These are phyloP conservation scores for Pochonia chlamydosporia DNA, from an alignment of 2,329 filamentous ascomycete species.

Conservation along the genomic window DNA sequence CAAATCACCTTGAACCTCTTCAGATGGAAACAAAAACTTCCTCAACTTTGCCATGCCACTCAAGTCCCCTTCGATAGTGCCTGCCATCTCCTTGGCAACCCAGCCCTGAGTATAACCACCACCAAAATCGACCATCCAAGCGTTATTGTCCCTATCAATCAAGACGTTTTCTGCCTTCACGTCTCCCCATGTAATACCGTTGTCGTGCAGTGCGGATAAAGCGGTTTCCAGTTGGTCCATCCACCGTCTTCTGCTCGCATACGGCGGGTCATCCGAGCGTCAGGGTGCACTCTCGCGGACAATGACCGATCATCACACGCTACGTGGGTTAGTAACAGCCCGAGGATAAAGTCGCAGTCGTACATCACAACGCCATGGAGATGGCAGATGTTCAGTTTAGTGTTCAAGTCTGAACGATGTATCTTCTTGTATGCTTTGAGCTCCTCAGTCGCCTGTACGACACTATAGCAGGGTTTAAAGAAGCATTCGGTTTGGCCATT, in stretches of 20 bases:
- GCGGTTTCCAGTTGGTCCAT: slow-evolving; percentile 9
- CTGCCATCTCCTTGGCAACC: neutral
- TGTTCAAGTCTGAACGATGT: slow-evolving; percentile 1
- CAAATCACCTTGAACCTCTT: no score
- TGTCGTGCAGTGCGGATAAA: slow-evolving; percentile 14
- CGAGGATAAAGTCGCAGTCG: slow-evolving; percentile 10
- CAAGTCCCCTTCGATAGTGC: neutral
- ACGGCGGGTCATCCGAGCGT: slow-evolving; percentile 6
- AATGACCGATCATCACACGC: neutral
- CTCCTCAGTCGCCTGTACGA: slow-evolving; percentile 7
- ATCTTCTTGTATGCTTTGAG: slow-evolving; percentile 13
- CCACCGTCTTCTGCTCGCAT: slow-evolving; percentile 12
- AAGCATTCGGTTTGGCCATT: slow-evolving; percentile 13
- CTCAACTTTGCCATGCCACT: neutral
- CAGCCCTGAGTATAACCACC: slow-evolving; percentile 12
- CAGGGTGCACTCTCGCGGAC: neutral
- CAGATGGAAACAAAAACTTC: neutral
- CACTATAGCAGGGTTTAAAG: slow-evolving; percentile 14
- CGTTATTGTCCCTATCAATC: slow-evolving; percentile 20
- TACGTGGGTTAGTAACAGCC: slow-evolving; percentile 12
- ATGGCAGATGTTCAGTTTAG: slow-evolving; percentile 11
- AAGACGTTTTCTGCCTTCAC: slow-evolving; percentile 25
- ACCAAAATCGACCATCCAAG: slow-evolving; percentile 25
- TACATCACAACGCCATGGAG: slow-evolving; percentile 15
- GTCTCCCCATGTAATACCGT: slow-evolving; percentile 24